These are phyloP conservation scores for Chlorella sp. DNA, from an alignment of 139 green algal species.

Conservation along the genomic window DNA sequence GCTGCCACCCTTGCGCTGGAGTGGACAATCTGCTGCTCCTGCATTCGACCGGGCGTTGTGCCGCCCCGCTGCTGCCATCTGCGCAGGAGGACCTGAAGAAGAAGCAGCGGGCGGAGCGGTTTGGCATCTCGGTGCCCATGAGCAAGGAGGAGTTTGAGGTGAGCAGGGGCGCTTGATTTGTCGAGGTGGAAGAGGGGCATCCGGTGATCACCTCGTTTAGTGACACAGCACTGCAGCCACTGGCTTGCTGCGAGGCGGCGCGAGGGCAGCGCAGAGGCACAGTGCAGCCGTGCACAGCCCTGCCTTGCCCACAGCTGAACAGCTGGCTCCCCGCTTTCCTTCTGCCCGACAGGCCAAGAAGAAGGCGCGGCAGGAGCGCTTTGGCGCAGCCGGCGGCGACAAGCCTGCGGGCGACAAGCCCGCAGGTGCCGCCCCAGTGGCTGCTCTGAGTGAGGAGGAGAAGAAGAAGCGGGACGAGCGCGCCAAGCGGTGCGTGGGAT, in stretches of 20 bases:
- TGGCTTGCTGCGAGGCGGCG: too few species aligned
- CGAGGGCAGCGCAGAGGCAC: too few species aligned
- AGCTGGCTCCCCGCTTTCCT: too few species aligned
- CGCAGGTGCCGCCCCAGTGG: neutral
- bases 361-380: slow-evolving; percentile 39
- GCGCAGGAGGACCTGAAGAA: slow-evolving; percentile 42
- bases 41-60: neutral
- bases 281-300: too few species aligned
- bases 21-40: too few species aligned
- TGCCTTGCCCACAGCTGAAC: too few species aligned
- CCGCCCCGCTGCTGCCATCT: neutral
- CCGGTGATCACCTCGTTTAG: too few species aligned
- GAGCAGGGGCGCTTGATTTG: too few species aligned
- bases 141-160: slow-evolving; percentile 33
- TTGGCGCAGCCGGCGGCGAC: neutral
- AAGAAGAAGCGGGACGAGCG: slow-evolving; percentile 49
- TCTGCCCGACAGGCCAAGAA: slow-evolving; percentile 5
- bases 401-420: neutral
- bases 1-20: too few species aligned
- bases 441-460: slow-evolving; percentile 20
- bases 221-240: too few species aligned
- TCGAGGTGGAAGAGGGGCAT: too few species aligned
- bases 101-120: slow-evolving; percentile 36
- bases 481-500: slow-evolving; percentile 33
- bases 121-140: slow-evolving; percentile 25